Percentiles rank a stretch among this genome's conserved stretches.
phyloP scores from a whole-genome alignment of 164 flowering plant species.

The Tetrastigma voinierianum region DNA sequence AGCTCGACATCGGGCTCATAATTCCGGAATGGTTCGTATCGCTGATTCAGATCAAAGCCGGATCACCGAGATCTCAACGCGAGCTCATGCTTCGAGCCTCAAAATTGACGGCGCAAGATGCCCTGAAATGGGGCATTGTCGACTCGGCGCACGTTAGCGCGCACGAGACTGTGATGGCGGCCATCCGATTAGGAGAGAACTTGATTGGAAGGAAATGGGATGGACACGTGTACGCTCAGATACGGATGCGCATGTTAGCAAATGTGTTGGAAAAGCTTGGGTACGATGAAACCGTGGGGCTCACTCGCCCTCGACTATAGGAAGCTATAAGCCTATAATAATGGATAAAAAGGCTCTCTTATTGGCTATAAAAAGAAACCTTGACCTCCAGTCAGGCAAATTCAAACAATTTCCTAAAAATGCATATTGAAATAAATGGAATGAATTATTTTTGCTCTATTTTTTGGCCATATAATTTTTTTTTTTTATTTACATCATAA shows the following conservation, averaged over 20 bases:
- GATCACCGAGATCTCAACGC: conserved; percentile 32
- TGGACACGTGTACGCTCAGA: conserved; percentile 56
- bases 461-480: too few relatives aligned
- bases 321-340: too few relatives aligned
- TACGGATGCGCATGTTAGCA: conserved; percentile 34
- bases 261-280: conserved; percentile 30
- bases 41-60: conserved; percentile 42
- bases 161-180: conserved; percentile 59
- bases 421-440: too few relatives aligned
- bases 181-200: conserved; percentile 47
- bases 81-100: conserved; percentile 43
- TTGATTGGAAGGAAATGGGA: conserved; percentile 57
- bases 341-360: too few relatives aligned
- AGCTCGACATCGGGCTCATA: conserved; percentile 55
- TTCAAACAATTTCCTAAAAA: too few relatives aligned
- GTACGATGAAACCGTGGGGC: conserved; percentile 19
- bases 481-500: too few relatives aligned
- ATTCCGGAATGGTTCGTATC: conserved; percentile 35
- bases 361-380: too few relatives aligned
- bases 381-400: too few relatives aligned
- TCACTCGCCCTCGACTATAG: conserved; percentile 6
- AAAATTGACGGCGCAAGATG: conserved; percentile 57
- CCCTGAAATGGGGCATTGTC: conserved; percentile 46
- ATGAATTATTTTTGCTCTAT: too few relatives aligned
- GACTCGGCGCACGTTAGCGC: conserved; percentile 45